Base-by-base conservation (phyloP, 2,329 filamentous ascomycete genomes). In the Hymenoscyphus fraxineus region DNA sequence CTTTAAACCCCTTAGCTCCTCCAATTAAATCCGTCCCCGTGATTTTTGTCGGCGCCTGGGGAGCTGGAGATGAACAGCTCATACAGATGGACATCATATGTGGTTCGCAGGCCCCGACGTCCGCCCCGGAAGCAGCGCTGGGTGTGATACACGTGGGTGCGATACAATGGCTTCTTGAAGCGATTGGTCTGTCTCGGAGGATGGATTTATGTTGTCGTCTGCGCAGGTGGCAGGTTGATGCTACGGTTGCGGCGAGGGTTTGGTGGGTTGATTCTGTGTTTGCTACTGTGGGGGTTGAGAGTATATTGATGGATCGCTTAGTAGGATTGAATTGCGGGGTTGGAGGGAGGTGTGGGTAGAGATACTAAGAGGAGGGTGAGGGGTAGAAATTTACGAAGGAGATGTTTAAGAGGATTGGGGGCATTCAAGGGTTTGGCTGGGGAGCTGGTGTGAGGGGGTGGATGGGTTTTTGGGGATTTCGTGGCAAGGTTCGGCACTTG, bases 31-130 rank as follows among this genome's bases (percentile, higher is more conserved):
- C 22, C 27, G 1, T 38, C 6, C 41, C 58, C 16, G 41, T 51
- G 2, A 67, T 67, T 54, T 63, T 63, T 32, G 58, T 67, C 27
- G 64, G 40, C 27, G 39, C 64, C 3, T 44, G 38, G 31, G 64
- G 66, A 7, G 64, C 58, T 7, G 64, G 66, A 2, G 56, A 67
- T 41, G 66, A 67, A 32, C 40, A 62, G 19, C 10, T 41, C 6
- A 51, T 62, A 31, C 56, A 47, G 27, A 64, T 66, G 58, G 64
- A 67, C 22, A 66, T n/a, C n/a, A n/a, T n/a, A n/a, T 67, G 66
- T 47, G 66, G 12, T 67, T 67, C 19, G 66, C 61, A 13, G 41
- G 57, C 9, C 60, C 65, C 27, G 39, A 32, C 22, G 61, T 64
- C 40, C 27, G 38, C 58, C 3, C 54, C 58, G 6, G 61, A 65